Evolutionary conservation across 2,329 filamentous ascomycete genomes (phyloP), one percentile per base, ranked within the genome.

Genomic region (Didymella keratinophila): DNA sequence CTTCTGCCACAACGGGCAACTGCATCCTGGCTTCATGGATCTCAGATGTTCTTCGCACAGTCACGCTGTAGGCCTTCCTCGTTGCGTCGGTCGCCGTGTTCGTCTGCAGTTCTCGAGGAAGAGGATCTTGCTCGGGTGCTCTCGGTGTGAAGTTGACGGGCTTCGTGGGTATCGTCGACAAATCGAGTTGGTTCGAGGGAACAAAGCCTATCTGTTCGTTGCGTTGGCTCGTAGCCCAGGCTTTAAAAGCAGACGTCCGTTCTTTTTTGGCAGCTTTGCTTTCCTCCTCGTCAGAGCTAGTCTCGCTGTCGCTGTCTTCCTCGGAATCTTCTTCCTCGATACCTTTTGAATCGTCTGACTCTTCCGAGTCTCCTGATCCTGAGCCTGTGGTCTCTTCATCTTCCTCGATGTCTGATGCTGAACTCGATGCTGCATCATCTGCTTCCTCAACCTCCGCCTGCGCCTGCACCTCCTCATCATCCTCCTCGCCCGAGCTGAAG

Each of bases 1-100:
- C 95, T 75, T 98, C 93, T 1, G 91, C 91, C 1, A 98, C 92
- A 1, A 99, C 91, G 0, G 95, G 95, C 16, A 99, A 83, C 55
- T 90, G 87, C 45, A 96, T 77, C 12, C 95, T 87, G 11, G 89
- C 86, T 46, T 89, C 85, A 73, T 97, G 92, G 21, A 98, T 90
- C 18, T 90, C 88, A 5, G 87, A 79, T 0, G 85, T 80, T 56
- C 95, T 86, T 37, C 85, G 80, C 2, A 97, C 88, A 1, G 85
- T 77, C 1, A 97, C 89, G 60, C 88, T 89, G 73, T 87, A 93
- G 0, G 89, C 90, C 71, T 93, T 94, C 60, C 93, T 84, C 36
- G 83, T 82, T 2, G 80, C 79, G 66, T 86, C 86, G 18, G 80
- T 78, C 14, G 71, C 80, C 0, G 87, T 87, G 3, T 86, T 75